Evolutionary conservation across 1,139 yeast genomes (phyloP).

Genomic region (Taphrina pruni): DNA sequence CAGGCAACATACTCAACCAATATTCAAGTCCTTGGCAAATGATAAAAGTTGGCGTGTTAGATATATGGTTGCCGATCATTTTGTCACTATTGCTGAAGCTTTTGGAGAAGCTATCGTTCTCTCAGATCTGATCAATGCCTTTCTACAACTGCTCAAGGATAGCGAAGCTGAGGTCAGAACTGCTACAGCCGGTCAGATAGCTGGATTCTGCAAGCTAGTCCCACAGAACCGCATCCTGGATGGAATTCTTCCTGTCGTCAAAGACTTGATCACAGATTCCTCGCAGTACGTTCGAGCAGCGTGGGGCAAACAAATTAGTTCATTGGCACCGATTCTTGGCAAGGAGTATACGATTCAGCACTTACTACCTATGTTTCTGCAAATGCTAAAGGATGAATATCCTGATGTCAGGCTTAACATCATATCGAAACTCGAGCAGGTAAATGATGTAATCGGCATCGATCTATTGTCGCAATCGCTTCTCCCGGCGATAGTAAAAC

Average conservation of each 20-base stretch:
- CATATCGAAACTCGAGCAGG: conserved; percentile 87
- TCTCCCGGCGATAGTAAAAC: conserved; percentile 92
- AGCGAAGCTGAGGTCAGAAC: conserved; percentile 96
- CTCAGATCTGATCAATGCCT: conserved; percentile 67
- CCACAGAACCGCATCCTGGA: conserved; percentile 61
- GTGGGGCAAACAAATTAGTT: conserved; percentile 84
- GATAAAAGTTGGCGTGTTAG: conserved; percentile 99
- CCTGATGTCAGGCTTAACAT: conserved; percentile 96
- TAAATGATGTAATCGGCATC: conserved; percentile 92
- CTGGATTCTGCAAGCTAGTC: conserved; percentile 59
- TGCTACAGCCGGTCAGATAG: conserved; percentile 89
- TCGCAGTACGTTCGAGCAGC: conserved; percentile 94
- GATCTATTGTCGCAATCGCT: conserved; percentile 82
- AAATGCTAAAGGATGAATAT: conserved; percentile 94
- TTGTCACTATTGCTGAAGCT: conserved; percentile 72
- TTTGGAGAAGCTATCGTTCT: conserved; percentile 55
- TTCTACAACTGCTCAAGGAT: conserved; percentile 81
- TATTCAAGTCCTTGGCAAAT: conserved; percentile 62
- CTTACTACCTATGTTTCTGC: conserved; percentile 83
- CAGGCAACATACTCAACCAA: conserved; percentile 45
- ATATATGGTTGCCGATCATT: conserved; percentile 94
- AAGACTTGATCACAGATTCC: conserved; percentile 83
- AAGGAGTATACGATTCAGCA: conserved; percentile 80
- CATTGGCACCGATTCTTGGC: conserved; percentile 83
- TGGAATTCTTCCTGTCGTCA: conserved; percentile 82